Conservation (phyloP, 2,329 filamentous ascomycete genomes). For the Aspergillus fumigatus region DNA sequence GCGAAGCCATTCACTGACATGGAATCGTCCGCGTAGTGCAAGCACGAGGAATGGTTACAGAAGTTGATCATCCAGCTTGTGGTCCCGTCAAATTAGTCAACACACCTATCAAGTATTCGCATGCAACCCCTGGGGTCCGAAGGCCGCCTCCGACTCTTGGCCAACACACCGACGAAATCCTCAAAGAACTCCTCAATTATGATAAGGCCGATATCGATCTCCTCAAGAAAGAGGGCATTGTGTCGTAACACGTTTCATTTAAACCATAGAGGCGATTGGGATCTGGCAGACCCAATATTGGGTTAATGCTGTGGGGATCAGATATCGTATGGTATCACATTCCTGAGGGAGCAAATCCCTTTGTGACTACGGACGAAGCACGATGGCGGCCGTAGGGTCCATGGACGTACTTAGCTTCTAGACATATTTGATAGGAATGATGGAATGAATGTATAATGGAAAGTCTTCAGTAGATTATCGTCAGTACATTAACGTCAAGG, state of each 20-base stretch:
- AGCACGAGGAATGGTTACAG: conserved; percentile 83
- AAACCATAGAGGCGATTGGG: background rate
- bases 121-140: conserved; percentile 70
- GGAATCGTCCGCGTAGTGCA: conserved; percentile 40
- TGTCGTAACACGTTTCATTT: conserved; percentile 43
- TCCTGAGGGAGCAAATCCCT: background rate
- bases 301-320: background rate
- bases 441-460: background rate
- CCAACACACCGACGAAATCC: conserved; percentile 77
- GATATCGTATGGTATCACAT: background rate
- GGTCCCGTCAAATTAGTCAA: conserved; percentile 87
- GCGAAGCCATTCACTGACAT: background rate
- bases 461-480: background rate
- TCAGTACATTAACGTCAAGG: background rate
- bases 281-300: no score
- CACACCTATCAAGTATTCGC: conserved; percentile 90
- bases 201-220: conserved; percentile 54
- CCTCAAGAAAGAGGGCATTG: conserved; percentile 63
- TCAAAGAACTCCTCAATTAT: conserved; percentile 61
- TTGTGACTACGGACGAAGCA: background rate
- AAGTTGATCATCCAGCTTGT: conserved; percentile 77
- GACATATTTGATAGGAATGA: background rate
- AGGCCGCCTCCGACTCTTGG: conserved; percentile 79
- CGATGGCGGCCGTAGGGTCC: background rate
- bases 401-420: background rate